These are phyloP conservation scores for Ophiostoma perfectum DNA, from an alignment of 2,329 filamentous ascomycete genomes.

Conservation along the genomic window DNA sequence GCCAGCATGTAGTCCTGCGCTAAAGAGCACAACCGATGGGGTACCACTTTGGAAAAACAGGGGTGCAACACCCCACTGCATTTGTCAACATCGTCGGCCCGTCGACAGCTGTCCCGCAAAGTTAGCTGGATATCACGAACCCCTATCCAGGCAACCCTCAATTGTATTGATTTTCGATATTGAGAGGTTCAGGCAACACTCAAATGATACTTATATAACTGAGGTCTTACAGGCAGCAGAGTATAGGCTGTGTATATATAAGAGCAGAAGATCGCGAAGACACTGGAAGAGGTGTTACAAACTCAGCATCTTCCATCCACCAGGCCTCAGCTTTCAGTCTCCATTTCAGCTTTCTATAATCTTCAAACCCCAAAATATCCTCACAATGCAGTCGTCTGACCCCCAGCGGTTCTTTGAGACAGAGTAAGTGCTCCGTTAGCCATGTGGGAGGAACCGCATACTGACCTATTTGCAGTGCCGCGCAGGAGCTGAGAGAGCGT, in stretches of 20 bases:
- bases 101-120: slow-evolving; percentile 14
- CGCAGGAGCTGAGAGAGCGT: slow-evolving; percentile 47
- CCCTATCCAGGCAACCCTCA: slow-evolving; percentile 6
- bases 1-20: no score
- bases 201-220: background rate
- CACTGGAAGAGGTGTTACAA: background rate
- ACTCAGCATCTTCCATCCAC: background rate
- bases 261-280: background rate
- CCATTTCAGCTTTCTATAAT: background rate
- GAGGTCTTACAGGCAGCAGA: background rate
- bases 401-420: slow-evolving; percentile 88
- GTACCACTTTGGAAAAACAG: background rate
- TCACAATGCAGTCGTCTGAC: slow-evolving; percentile 62
- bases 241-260: background rate
- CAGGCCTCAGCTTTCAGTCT: background rate
- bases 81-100: slow-evolving; percentile 13
- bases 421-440: slow-evolving; percentile 53
- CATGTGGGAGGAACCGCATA: background rate
- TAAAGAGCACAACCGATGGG: no score
- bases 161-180: background rate
- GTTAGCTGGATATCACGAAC: background rate
- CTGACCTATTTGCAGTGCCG: slow-evolving; percentile 39
- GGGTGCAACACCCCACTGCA: background rate
- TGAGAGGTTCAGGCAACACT: slow-evolving; percentile 2
- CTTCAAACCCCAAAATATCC: slow-evolving; percentile 3